These are phyloP conservation scores for Backusella westeae DNA, from an alignment of 192 early-diverging fungal genomes.

Conservation along the genomic window DNA sequence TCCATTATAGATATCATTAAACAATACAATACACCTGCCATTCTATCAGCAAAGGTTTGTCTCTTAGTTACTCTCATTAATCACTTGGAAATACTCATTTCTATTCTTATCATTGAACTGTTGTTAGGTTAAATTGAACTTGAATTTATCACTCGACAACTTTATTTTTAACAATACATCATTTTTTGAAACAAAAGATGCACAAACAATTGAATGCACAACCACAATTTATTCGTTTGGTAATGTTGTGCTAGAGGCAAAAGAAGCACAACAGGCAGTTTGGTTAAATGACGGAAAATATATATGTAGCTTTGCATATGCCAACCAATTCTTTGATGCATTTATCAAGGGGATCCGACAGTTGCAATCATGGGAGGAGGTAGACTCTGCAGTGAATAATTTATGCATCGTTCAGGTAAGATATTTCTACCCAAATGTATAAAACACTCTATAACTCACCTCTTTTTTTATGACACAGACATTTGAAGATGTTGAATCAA, in stretches of 20 bases:
- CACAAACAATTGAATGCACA: constrained; percentile 40
- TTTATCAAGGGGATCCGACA: constrained; percentile 46
- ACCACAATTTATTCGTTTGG: constrained; percentile 53
- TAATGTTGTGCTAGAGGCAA: constrained; percentile 41
- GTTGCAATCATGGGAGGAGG: constrained; percentile 41
- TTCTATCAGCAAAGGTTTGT: constrained; percentile 31
- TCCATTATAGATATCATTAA: constrained; percentile 8
- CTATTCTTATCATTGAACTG: not conserved
- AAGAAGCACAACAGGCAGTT: constrained; percentile 43
- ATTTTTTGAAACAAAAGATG: constrained; percentile 41
- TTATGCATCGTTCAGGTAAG: constrained; percentile 48
- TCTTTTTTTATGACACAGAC: constrained; percentile 5
- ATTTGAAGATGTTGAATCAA: constrained; percentile 34
- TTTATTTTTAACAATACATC: constrained; percentile 46
- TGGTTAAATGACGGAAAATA: constrained; percentile 35
- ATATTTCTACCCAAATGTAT: not conserved
- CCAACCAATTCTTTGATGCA: constrained; percentile 54
- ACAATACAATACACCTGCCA: constrained; percentile 13
- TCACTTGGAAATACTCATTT: not conserved
- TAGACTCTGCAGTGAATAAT: constrained; percentile 48
- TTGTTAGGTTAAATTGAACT: constrained; percentile 41
- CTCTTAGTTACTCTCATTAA: not conserved
- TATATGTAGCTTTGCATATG: constrained; percentile 47
- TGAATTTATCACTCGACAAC: constrained; percentile 35
- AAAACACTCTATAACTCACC: not conserved